Conservation (phyloP, 768 basidiomycete species). For the Mycena galericulata region DNA sequence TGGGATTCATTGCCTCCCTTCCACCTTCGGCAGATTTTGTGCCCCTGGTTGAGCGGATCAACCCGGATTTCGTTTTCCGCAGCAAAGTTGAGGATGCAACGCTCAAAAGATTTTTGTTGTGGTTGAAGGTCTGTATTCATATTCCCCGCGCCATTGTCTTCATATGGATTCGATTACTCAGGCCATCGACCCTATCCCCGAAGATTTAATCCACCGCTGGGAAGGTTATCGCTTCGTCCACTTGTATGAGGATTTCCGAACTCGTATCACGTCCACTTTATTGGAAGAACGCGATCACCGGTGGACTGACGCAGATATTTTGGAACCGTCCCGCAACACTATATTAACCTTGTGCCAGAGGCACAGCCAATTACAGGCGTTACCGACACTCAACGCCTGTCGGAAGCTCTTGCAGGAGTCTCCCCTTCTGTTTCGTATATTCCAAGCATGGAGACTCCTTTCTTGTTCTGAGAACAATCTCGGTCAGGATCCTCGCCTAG, state of each 20-base stretch:
- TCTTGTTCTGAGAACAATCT: neutral
- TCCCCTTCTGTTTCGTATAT: neutral
- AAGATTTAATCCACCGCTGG: neutral
- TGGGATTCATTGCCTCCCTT: neutral
- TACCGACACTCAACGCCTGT: neutral
- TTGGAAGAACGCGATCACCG: no score
- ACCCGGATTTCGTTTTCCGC: neutral
- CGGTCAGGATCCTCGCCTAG: neutral
- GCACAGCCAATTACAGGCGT: neutral
- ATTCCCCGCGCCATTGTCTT: neutral
- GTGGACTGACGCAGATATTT: neutral
- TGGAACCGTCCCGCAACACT: neutral
- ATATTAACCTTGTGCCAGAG: neutral
- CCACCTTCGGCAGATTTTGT: neutral
- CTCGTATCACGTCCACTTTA: no score
- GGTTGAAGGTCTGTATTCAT: neutral
- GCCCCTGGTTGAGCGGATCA: neutral
- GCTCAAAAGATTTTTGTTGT: neutral
- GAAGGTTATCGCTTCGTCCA: neutral
- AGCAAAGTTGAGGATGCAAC: neutral
- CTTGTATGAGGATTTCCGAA: no score
- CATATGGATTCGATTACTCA: neutral
- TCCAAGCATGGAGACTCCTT: neutral
- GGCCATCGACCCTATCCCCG: neutral
- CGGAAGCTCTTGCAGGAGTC: neutral